Evolutionary conservation across 345 rosid species (phyloP), one percentile per base, ranked within the genome.

Genomic region (Bretschneidera sinensis): DNA sequence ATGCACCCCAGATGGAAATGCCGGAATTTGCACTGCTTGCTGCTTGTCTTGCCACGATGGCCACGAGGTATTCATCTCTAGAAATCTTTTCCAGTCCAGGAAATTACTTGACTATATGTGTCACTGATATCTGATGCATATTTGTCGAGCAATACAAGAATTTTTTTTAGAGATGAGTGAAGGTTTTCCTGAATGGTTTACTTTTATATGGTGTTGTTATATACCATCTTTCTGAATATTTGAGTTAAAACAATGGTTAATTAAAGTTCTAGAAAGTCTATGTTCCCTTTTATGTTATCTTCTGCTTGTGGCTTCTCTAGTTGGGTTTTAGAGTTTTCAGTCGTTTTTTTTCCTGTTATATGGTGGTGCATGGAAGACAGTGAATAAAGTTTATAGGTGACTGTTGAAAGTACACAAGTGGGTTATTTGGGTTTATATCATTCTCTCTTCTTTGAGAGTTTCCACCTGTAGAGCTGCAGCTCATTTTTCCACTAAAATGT

Each of bases 21-120:
- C 96, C 71, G 99, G 96, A 59, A 74, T 94, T 63, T 94, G 97
- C 81, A 90, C 96, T 24, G 99, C 95, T 64, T 94, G 96, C 76
- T 88, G 91, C 72, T 77, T 94, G 65, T 78, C 97, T 57, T 91
- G 99, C 71, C 96, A 94, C 34, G 96, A 94, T 75, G 96, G 97
- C 18, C 97, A 94, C 57, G 96, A 94, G 97, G 97, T 94, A 77
- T 52, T 19, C 2, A 20, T 53, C 24, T 58, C 21, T 60, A 43
- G 16, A 19, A 35, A 20, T 61, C 23, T 49, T 43, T 19, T 49
- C 35, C 48, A 23, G 19, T 54, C 48, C 23, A 21, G 21, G n/a
- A 14, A 31, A 50, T 59, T 23, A 4, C 13, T 45, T 24, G 25
- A 21, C 18, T 11, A 35, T 62, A 39, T 39, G 45, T 39, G 16